phyloP scores from a whole-genome alignment of 2,329 filamentous ascomycete species.

The Calonectria multiphialidica region DNA sequence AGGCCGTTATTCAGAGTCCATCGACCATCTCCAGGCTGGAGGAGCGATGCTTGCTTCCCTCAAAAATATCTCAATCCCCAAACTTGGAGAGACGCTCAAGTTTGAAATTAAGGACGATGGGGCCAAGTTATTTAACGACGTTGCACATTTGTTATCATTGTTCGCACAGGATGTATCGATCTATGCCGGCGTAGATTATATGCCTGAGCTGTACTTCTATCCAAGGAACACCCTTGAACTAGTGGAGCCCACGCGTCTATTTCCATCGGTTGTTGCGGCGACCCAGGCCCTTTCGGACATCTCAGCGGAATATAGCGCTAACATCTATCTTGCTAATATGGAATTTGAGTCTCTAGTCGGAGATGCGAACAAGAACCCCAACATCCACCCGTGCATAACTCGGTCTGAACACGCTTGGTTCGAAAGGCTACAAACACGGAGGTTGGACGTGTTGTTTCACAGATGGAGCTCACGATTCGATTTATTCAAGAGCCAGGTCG shows the following conservation, averaged over 20 bases:
- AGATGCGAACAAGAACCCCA: too few species aligned
- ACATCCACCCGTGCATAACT: background rate
- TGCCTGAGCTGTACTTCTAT: background rate
- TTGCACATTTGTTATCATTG: background rate
- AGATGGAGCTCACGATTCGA: background rate
- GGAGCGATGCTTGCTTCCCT: background rate
- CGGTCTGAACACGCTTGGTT: background rate
- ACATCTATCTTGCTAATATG: background rate
- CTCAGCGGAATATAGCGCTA: background rate
- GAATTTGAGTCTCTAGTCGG: background rate
- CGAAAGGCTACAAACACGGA: background rate
- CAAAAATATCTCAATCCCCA: background rate
- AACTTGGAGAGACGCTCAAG: background rate
- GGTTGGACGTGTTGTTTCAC: background rate
- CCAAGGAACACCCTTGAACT: background rate
- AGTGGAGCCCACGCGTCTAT: background rate
- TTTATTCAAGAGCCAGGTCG: background rate
- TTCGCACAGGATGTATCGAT: background rate
- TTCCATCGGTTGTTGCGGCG: background rate
- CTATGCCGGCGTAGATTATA: background rate
- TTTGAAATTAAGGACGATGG: background rate
- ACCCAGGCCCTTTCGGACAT: background rate
- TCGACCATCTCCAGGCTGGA: background rate
- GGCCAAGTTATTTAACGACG: background rate
- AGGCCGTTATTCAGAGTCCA: background rate